Base-by-base conservation (phyloP, 2,329 filamentous ascomycete genomes). In the Orbilia blumenaviensis region DNA sequence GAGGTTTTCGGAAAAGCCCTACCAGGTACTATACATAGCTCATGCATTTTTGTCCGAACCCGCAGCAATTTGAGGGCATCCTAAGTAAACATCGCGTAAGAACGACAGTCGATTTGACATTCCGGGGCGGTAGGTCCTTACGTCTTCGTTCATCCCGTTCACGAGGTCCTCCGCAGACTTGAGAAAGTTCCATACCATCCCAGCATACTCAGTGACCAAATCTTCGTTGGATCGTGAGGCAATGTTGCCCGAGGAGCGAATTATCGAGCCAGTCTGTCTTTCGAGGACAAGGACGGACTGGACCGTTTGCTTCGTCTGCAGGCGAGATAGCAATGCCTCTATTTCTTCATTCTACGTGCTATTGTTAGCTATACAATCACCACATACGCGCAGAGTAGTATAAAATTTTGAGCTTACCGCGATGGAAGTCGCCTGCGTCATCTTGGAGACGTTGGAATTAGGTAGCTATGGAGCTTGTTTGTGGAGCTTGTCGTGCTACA, bases 41-140 rank as follows among this genome's bases (percentile, higher is more conserved):
- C 92, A 80, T 93, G 91, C 82, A 92, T 93, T 85, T 90, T 93
- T n/a, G 92, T 94, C 78, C 92, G 87, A 78, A 96, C 82, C 78
- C 92, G 87, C 61, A 95, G 83, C 54, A 95, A 85, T 83, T 90
- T 93, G 78, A 94, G 83, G 81, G 94, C 92, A 80, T 95, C 92
- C 86, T 75, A 58, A 18, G 10, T 2, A 9, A 42, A 42, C 41
- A 21, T 5, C 32, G 25, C 38, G 32, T 46, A 32, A 77, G 78
- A 36, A 56, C 18, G 18, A 6, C 9, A n/a, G 29, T 36, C 50
- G n/a, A 27, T 16, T n/a, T 32, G 52, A 18, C 27, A 61, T 60
- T 38, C 16, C 63, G 12, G 38, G 29, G 54, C 9, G 52, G 38
- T 12, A 34, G 16, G 12, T 36, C n/a, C 52, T 56, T 84, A 90